Evolutionary conservation across 768 basidiomycete genomes (phyloP), one percentile per base, ranked within the genome.

Genomic region (Boletellus ananas): DNA sequence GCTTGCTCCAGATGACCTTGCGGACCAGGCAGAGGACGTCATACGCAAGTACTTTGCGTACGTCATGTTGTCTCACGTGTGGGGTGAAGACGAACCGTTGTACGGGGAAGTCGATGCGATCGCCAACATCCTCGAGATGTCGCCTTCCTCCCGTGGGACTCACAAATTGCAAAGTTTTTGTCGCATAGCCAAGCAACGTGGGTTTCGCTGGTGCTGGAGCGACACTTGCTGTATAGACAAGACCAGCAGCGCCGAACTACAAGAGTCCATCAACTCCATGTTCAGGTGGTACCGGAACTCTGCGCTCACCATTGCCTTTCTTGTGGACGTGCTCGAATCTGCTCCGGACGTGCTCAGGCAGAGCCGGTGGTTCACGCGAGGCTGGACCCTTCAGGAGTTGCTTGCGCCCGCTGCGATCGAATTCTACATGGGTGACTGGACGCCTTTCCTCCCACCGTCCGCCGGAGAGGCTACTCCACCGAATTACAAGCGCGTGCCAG

Each of bases 141-240:
- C 49, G n/a, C 20, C 56, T 10, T 52, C 52, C 44, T 58, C 58
- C 3, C 44, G 49, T 9, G 63, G 62, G 6, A 39, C 23, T 11
- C 18, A 12, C 43, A 66, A 67, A 49, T 27, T 67, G 4, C 62
- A 58, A 40, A 47, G n/a, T 11, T 57, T 60, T 41, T 64, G 65
- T 36, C 45, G 44, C 20, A 47, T 54, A 34, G 63, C 63, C 34
- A 52, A 50, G 35, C 39, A 50, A n/a, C 41, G 34, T 2, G 52
- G 51, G 34, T 66, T 56, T 43, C 45, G 2, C n/a, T 60, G 61
- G 51, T 60, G 62, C 36, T 70, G 65, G 66, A 57, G 57, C 39
- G 68, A 69, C 14, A 66, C 66, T 1, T 66, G 59, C 14, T 69
- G 68, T 23, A 66, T 64, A 17, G 60, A 67, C 31, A 64, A 66